phyloP scores from a whole-genome alignment of 2,329 filamentous ascomycete genomes.

The Arthroderma sp. region DNA sequence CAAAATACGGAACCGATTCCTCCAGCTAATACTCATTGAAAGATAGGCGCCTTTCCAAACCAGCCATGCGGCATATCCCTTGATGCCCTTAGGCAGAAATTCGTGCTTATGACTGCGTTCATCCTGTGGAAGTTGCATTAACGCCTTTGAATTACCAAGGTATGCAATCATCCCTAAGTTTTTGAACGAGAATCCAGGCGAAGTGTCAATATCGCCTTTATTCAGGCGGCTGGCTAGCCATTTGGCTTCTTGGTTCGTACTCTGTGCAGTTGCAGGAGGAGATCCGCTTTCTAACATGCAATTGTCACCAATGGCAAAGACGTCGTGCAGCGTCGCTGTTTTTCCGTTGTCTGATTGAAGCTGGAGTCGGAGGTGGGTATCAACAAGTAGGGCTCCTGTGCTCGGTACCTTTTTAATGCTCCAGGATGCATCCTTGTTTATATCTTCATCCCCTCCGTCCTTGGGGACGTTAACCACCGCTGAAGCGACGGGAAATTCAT shows the following conservation, averaged over 20 bases:
- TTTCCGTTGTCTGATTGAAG: conserved; percentile 27
- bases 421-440: conserved; percentile 27
- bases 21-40: conserved; percentile 36
- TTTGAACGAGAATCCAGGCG: conserved; percentile 39
- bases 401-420: conserved; percentile 36
- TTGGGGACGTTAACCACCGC: conserved; percentile 3
- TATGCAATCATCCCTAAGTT: conserved; percentile 49
- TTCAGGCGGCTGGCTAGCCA: conserved; percentile 46
- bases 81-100: conserved; percentile 25
- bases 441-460: conserved; percentile 2
- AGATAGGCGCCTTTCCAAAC: conserved; percentile 34
- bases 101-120: conserved; percentile 10
- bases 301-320: conserved; percentile 45
- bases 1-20: conserved; percentile 29
- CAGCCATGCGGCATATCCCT: conserved; percentile 28
- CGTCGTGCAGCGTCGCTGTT: conserved; percentile 37
- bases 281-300: conserved; percentile 38
- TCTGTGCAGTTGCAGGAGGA: conserved; percentile 46
- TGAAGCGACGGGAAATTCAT: conserved; percentile 9
- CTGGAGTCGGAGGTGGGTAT: conserved; percentile 43
- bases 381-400: conserved; percentile 40
- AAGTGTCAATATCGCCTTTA: conserved; percentile 27
- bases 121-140: conserved; percentile 38
- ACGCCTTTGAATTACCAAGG: conserved; percentile 43
- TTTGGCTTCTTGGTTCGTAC: conserved; percentile 44